These are phyloP conservation scores for Lantana camara DNA, from an alignment of 257 asterid genomes.

Conservation along the genomic window DNA sequence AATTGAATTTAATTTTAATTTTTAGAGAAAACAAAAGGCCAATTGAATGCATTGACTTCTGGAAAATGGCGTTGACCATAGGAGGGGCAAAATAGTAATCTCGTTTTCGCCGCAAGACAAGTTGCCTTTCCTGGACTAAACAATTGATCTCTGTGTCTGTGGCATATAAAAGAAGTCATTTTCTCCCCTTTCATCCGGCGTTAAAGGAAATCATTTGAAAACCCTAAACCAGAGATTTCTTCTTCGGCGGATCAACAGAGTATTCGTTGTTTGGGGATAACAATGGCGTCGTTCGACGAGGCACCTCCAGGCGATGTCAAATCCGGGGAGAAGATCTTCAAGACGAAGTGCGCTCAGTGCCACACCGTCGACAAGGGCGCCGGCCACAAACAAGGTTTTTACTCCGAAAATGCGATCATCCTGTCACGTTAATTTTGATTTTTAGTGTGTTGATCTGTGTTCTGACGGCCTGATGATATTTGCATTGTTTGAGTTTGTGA, in stretches of 20 bases:
- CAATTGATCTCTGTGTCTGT: neutral
- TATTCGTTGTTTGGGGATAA: neutral
- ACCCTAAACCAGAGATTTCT: conserved; percentile 3
- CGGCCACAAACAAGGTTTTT: conserved; percentile 88
- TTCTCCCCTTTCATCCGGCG: neutral
- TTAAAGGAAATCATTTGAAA: neutral
- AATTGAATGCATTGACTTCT: neutral
- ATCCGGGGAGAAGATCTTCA: conserved; percentile 84
- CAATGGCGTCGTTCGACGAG: conserved; percentile 72
- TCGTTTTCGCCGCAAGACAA: neutral
- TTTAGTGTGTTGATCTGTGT: conserved; percentile 12
- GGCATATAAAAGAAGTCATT: neutral
- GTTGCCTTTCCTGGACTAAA: neutral
- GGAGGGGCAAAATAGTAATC: conserved; percentile 18
- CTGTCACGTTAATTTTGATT: neutral
- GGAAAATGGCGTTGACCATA: neutral
- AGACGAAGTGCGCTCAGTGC: conserved; percentile 88
- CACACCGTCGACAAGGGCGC: conserved; percentile 93
- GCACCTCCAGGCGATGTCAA: conserved; percentile 72
- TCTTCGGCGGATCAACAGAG: neutral
- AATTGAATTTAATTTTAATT: no score
- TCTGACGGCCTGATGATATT: neutral
- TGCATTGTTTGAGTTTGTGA: neutral
- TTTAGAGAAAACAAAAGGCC: no score
- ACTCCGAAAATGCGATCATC: neutral